These are phyloP conservation scores for Lachancea fermentati DNA, from an alignment of 805 yeast genomes.

Conservation along the genomic window DNA sequence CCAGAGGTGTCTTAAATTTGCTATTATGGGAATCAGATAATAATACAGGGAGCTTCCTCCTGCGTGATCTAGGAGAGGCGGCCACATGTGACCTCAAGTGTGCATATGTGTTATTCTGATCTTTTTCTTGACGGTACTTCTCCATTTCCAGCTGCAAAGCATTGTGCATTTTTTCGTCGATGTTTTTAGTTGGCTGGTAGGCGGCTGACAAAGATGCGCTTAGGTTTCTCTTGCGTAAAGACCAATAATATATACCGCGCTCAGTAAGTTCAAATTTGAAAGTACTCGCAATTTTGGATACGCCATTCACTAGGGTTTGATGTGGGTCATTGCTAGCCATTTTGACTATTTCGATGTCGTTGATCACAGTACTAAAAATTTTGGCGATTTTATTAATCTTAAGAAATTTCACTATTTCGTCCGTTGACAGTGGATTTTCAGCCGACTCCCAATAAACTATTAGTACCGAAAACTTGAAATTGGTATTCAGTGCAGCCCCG, in stretches of 20 bases:
- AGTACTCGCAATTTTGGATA: conserved; percentile 23
- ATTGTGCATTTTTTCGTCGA: conserved; percentile 26
- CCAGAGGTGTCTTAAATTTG: conserved; percentile 26
- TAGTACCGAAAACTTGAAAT: conserved; percentile 31
- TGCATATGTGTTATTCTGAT: conserved; percentile 24
- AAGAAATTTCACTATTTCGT: conserved; percentile 15
- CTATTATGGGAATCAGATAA: conserved; percentile 23
- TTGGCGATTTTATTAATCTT: conserved; percentile 28
- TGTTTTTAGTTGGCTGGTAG: conserved; percentile 10
- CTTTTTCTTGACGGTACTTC: conserved; percentile 11
- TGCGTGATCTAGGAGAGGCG: conserved; percentile 26
- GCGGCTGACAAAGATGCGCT: background rate
- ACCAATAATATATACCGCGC: conserved; percentile 29
- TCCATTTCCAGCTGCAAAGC: conserved; percentile 23
- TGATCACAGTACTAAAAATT: conserved; percentile 25
- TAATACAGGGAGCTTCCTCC: conserved; percentile 29
- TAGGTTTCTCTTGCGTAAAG: conserved; percentile 10
- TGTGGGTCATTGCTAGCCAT: conserved; percentile 30
- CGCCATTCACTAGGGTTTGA: conserved; percentile 24
- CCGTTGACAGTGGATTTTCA: conserved; percentile 20
- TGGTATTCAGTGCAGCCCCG: conserved; percentile 33
- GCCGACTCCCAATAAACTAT: conserved; percentile 39
- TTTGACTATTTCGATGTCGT: conserved; percentile 25
- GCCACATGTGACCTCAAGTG: conserved; percentile 26
- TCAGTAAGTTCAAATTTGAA: conserved; percentile 29